Percentiles rank a stretch among this genome's conserved stretches.
Evolutionary conservation across 106 monocot genomes (phyloP).

Genomic region (Gastrodia elata): DNA sequence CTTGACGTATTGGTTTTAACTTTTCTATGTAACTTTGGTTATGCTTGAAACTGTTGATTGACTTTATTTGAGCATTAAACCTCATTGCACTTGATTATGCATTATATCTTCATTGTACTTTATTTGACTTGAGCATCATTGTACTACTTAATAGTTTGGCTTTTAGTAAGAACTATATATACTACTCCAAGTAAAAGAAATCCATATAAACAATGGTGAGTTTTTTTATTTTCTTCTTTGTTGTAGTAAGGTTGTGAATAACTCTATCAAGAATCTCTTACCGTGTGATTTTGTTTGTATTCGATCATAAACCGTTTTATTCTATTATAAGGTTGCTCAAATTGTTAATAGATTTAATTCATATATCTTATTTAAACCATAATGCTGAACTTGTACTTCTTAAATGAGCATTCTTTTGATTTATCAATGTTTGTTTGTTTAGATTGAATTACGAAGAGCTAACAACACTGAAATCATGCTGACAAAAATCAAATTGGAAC

Average conservation of each 20-base stretch:
- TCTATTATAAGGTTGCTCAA: not conserved
- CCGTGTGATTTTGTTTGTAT: not conserved
- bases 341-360: not conserved
- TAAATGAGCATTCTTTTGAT: not conserved
- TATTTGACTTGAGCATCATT: constrained; percentile 1
- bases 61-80: not conserved
- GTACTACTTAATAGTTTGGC: not conserved
- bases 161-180: not conserved
- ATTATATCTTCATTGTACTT: not conserved
- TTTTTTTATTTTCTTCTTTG: not conserved
- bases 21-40: not conserved
- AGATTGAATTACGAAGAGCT: constrained; percentile 86
- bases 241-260: not conserved
- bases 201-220: not conserved
- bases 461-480: constrained; percentile 98
- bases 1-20: not conserved
- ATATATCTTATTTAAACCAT: not conserved
- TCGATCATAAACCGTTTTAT: not conserved
- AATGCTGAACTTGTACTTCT: not conserved
- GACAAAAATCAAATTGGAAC: constrained; percentile 95
- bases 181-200: constrained; percentile 1
- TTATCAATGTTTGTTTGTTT: constrained; percentile 10
- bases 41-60: not conserved
- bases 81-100: not conserved
- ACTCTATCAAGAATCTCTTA: not conserved